Evolutionary conservation across 2,329 filamentous ascomycete genomes (phyloP), one percentile per base, ranked within the genome.

Genomic region (Colletotrichum melonis): DNA sequence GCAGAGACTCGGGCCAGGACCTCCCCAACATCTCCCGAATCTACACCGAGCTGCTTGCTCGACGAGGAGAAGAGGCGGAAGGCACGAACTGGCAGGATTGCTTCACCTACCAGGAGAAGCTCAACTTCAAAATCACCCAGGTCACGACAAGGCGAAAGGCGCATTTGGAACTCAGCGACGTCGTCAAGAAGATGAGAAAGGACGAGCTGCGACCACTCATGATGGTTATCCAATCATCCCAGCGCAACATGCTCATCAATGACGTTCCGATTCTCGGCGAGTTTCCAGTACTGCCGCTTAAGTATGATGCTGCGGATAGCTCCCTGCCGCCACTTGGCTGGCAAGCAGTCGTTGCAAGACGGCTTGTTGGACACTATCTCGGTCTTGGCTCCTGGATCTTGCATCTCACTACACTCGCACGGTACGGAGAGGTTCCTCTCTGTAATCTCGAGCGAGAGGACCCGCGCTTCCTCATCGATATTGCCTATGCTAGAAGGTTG

Each of bases 361-460:
- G 96, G 30, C 86, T 98, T 11, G 92, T 98, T 9, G 92, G 92
- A 32, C 95, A 98, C 79, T 99, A 98, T 80, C 89, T 99, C 16
- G 94, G 95, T 70, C 89, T 99, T n/a, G 95, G 95, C 1, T 92
- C 94, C 0, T 99, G 97, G 96, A 90, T 99, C 57, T 85, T 94
- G 54, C 95, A 99, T 83, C 87, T 99, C 22, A 93, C 95, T 30
- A 92, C 95, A 59, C 89, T 99, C 67, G 94, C 97, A 60, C 90
- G 95, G 75, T 98, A 98, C 80, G 97, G 97, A 30, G 95, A 98
- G 80, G 91, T 99, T 5, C 97, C 97, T 1, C 87, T 99, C 8
- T 98, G 97, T 83, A 99, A 99, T 78, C 86, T 99, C 38, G 97
- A 98, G 81, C 92, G 92, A 56, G 97, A 98, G 76, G 97, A 99